phyloP scores from a whole-genome alignment of 352 stramenopile genomes.

The Phytophthora quininea region DNA sequence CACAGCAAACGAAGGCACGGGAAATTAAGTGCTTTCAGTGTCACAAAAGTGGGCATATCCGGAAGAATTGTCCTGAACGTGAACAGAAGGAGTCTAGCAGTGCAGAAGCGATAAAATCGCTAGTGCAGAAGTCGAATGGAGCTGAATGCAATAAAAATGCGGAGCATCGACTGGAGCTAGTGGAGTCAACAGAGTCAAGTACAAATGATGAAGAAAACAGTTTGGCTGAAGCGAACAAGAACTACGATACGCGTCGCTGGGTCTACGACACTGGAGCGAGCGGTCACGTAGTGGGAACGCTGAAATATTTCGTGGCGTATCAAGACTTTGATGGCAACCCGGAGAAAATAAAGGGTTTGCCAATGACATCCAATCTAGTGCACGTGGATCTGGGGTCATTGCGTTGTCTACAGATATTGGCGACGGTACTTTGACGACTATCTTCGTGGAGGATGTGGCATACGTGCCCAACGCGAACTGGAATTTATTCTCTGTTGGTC shows the following conservation, averaged over 20 bases:
- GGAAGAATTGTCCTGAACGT: constrained; percentile 2
- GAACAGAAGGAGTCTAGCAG: background rate
- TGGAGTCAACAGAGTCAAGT: background rate
- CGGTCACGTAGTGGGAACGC: background rate
- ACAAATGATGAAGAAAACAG: background rate
- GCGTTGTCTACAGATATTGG: constrained; percentile 2
- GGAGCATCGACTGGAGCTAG: background rate
- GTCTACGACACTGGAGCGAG: background rate
- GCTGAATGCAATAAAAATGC: background rate
- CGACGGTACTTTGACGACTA: constrained; percentile 7
- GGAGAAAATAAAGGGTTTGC: background rate
- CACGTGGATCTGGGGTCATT: constrained; percentile 6
- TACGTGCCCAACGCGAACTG: constrained; percentile 6
- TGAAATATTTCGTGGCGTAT: background rate
- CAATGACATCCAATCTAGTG: background rate
- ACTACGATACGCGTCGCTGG: background rate
- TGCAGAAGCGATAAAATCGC: background rate
- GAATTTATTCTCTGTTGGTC: constrained; percentile 12
- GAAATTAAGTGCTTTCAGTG: constrained; percentile 1
- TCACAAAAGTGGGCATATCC: constrained; percentile 1
- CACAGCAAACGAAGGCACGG: background rate
- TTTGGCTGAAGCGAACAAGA: background rate
- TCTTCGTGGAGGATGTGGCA: constrained; percentile 5
- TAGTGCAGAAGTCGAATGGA: background rate
- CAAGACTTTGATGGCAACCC: background rate